A percentile compares a stretch with the other conserved stretches of the same genome.
These are phyloP conservation scores for Talaromyces marneffei DNA, from an alignment of 2,329 filamentous ascomycete species.

Conservation along the genomic window DNA sequence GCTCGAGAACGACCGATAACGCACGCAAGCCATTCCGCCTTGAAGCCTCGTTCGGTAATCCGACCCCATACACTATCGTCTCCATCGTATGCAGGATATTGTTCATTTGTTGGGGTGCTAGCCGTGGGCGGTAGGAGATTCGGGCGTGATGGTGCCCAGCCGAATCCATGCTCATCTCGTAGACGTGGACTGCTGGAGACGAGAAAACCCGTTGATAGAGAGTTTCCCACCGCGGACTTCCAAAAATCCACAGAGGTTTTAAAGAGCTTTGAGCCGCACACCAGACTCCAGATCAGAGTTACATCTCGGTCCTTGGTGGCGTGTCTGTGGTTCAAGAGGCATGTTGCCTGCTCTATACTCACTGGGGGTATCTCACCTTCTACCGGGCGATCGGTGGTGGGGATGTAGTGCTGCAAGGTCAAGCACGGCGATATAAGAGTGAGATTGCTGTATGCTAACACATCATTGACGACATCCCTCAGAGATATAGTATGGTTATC, in stretches of 20 bases:
- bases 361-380: conserved; percentile 1
- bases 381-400: background rate
- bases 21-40: background rate
- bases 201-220: background rate
- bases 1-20: background rate
- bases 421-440: conserved; percentile 8
- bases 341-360: conserved; percentile 15
- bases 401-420: conserved; percentile 11
- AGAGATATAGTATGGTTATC: conserved; percentile 9
- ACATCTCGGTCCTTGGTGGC: conserved; percentile 20
- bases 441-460: conserved; percentile 8
- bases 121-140: conserved; percentile 12
- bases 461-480: background rate
- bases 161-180: background rate
- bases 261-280: conserved; percentile 13
- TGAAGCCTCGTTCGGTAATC: conserved; percentile 5
- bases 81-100: background rate
- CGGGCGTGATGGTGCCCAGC: conserved; percentile 15
- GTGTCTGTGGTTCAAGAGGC: conserved; percentile 20
- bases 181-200: conserved; percentile 9
- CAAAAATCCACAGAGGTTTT: conserved; percentile 13
- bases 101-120: background rate
- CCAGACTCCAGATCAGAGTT: conserved; percentile 20
- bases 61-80: conserved; percentile 1
- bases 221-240: background rate